A percentile compares a stretch with the other conserved stretches of the same genome.
phyloP scores from a whole-genome alignment of 2,329 filamentous ascomycete species.

The Paracamarosporium sp. region DNA sequence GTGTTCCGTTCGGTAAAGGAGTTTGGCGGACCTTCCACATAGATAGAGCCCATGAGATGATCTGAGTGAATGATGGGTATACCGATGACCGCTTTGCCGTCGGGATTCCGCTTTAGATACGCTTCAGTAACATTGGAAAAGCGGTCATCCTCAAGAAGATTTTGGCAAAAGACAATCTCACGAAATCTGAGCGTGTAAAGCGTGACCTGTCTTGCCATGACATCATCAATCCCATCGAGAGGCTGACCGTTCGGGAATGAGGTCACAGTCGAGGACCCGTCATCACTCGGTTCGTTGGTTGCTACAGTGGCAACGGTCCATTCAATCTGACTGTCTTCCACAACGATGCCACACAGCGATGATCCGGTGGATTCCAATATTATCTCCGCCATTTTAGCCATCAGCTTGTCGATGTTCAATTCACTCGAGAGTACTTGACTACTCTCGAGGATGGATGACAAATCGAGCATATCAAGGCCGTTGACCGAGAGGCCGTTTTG shows the following conservation, averaged over 20 bases:
- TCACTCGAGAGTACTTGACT: constrained; percentile 83
- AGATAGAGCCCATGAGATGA: constrained; percentile 75
- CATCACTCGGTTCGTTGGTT: constrained; percentile 63
- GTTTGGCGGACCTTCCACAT: constrained; percentile 78
- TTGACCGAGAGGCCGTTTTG: constrained; percentile 70
- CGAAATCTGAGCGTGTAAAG: constrained; percentile 79
- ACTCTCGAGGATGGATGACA: constrained; percentile 78
- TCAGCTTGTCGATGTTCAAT: constrained; percentile 74
- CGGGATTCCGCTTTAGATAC: constrained; percentile 72
- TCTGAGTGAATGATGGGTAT: constrained; percentile 78
- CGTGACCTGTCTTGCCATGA: constrained; percentile 78
- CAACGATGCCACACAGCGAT: constrained; percentile 74
- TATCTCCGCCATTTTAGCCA: constrained; percentile 82
- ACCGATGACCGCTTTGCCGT: constrained; percentile 78
- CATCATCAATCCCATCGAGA: constrained; percentile 66
- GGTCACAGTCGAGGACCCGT: constrained; percentile 51
- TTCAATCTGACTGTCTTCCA: constrained; percentile 69
- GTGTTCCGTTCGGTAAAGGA: constrained; percentile 75
- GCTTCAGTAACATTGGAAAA: constrained; percentile 76
- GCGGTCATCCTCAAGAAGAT: constrained; percentile 76
- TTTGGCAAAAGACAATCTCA: constrained; percentile 76
- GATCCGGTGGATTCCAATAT: constrained; percentile 80
- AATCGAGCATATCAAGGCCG: constrained; percentile 79
- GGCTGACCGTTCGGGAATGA: constrained; percentile 71
- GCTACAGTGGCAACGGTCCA: constrained; percentile 80